Base-by-base conservation (phyloP, 352 stramenopile genomes). In the Blastocystis sp. region DNA sequence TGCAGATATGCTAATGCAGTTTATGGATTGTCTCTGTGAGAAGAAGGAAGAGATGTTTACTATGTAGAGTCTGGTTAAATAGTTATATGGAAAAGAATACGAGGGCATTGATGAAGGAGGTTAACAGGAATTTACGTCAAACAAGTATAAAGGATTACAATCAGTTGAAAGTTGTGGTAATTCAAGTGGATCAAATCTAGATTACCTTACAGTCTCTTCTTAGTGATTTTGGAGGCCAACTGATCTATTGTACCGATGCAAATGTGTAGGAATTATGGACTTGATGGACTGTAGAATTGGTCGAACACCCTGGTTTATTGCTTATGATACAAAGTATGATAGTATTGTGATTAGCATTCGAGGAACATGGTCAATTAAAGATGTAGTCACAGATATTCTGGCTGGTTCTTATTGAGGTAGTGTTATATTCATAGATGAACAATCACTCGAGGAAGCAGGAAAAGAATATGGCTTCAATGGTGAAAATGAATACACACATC, bases 301-400 rank as follows among this genome's bases (percentile, higher is more conserved):
- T n/a, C 37, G 70, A 24, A 81, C 70, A 3, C 70, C 70, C 0
- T 81, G 70, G 70, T 81, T 81, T 54, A 81, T 81, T 40, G 70
- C 70, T 2, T 81, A 81, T 54, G 70, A 81, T 40, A 27, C 44
- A 33, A 81, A 27, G 35, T 81, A 64, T 40, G 70, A 81, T 27
- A 24, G 35, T 48, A 44, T 81, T 22, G 70, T 81, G 15, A 60
- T 81, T 54, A 81, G 73, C 51, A 68, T 84, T 24, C 73, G 73
- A n/a, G 73, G 73, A 33, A 84, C 73, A 7, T 84, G 73, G 73
- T 68, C 51, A 19, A 19, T 84, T 1, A 64, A 66, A 24, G 73
- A 84, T 37, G 51, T 84, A 19, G 54, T 84, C 56, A 84, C 73
- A 30, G 73, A 84, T 42, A 68, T 84, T 35, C 24, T 81, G 30